Percentiles rank a stretch among this genome's conserved stretches.
phyloP scores from a whole-genome alignment of 495 filamentous ascomycete genomes.

The Xeromyces bisporus region DNA sequence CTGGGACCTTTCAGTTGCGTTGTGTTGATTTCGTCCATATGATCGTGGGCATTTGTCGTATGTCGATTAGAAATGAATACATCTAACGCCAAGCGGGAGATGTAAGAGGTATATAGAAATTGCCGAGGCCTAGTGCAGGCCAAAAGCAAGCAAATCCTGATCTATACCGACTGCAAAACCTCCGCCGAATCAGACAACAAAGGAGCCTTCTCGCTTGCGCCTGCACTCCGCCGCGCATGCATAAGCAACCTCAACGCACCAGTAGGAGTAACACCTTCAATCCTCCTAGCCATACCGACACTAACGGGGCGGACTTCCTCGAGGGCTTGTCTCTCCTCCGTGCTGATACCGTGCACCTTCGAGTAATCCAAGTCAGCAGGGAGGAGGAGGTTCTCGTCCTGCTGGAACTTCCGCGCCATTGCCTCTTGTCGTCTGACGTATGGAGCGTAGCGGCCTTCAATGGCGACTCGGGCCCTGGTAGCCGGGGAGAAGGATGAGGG shows the following conservation, averaged over 20 bases:
- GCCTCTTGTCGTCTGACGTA: slow-evolving; percentile 57
- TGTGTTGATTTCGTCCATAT: too few species aligned
- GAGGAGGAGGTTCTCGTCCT: slow-evolving; percentile 59
- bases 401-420: slow-evolving; percentile 44
- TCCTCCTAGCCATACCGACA: slow-evolving; percentile 70
- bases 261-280: slow-evolving; percentile 57
- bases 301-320: slow-evolving; percentile 55
- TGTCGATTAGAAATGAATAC: too few species aligned
- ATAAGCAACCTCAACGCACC: slow-evolving; percentile 30
- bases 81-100: too few species aligned
- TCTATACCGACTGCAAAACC: too few species aligned
- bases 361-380: slow-evolving; percentile 68
- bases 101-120: too few species aligned
- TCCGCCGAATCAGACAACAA: too few species aligned
- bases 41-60: too few species aligned
- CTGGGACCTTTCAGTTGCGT: too few species aligned
- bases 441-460: slow-evolving; percentile 72
- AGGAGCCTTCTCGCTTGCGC: background rate
- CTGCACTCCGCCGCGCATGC: slow-evolving; percentile 17
- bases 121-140: too few species aligned
- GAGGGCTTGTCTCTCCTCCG: slow-evolving; percentile 60
- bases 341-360: slow-evolving; percentile 50
- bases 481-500: slow-evolving; percentile 35
- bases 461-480: slow-evolving; percentile 48
- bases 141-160: too few species aligned